Evolutionary conservation across 768 basidiomycete genomes (phyloP).

Genomic region (Pleurotus citrinopileatus): DNA sequence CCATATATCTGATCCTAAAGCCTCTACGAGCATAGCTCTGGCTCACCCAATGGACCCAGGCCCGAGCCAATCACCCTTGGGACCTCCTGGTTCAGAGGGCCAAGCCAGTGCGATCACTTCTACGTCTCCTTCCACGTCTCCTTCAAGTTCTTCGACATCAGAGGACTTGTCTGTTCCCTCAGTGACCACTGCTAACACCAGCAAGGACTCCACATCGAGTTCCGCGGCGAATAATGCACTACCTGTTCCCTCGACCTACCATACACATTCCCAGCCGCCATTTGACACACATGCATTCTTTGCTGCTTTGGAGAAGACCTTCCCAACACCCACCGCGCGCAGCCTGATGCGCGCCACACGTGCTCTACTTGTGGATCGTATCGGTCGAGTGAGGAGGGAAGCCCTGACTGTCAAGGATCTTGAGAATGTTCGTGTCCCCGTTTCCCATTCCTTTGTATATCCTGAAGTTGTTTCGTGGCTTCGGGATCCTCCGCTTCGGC

Average conservation of each 20-base stretch:
- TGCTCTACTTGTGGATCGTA: conserved; percentile 74
- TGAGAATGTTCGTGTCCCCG: conserved; percentile 62
- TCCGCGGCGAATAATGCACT: conserved; percentile 3
- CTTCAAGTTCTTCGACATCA: not conserved
- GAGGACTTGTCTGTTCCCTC: not conserved
- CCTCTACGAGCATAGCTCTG: not conserved
- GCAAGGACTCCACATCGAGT: not conserved
- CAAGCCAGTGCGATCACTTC: not conserved
- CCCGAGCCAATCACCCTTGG: not conserved
- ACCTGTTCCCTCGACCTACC: not conserved
- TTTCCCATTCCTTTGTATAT: no score
- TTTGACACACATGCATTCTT: conserved; percentile 86
- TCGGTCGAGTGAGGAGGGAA: conserved; percentile 67
- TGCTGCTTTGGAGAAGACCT: conserved; percentile 64
- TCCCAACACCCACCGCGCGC: conserved; percentile 70
- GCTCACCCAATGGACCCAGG: conserved; percentile 12
- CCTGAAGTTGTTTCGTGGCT: no score
- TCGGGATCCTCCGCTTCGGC: not conserved
- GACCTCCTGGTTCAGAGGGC: not conserved
- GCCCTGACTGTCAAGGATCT: conserved; percentile 75
- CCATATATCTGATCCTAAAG: not conserved
- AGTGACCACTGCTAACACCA: not conserved
- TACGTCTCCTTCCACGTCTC: not conserved
- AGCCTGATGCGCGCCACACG: conserved; percentile 83
- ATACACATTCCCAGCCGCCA: conserved; percentile 55